Evolutionary conservation across 257 asterid species (phyloP).

Genomic region (Marsdenia floribunda): DNA sequence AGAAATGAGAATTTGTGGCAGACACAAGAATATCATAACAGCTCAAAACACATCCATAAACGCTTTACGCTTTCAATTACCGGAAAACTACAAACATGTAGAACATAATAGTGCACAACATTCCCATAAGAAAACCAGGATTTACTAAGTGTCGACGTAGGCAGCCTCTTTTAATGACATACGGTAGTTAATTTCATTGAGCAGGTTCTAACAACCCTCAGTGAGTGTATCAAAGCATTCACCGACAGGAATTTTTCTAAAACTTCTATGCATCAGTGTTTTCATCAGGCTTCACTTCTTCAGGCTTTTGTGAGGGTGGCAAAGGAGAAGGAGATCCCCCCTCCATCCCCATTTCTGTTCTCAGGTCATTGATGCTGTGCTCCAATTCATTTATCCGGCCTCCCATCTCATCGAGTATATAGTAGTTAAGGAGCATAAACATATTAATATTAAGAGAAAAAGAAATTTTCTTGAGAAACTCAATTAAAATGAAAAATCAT

Average conservation of each 20-base stretch:
- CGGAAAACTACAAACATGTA: background rate
- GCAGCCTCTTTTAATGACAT: background rate
- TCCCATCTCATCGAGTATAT: conserved; percentile 22
- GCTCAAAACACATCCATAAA: background rate
- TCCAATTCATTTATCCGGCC: conserved; percentile 17
- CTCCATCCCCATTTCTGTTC: conserved; percentile 19
- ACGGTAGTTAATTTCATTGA: background rate
- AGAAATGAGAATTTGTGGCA: no score
- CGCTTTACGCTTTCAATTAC: background rate
- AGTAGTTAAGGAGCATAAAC: conserved; percentile 15
- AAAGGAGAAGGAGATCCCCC: conserved; percentile 18
- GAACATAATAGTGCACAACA: background rate
- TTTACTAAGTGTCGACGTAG: background rate
- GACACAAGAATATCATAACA: background rate
- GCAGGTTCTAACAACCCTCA: background rate
- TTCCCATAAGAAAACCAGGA: background rate
- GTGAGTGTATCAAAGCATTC: background rate
- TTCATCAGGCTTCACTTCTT: conserved; percentile 11
- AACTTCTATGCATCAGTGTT: conserved; percentile 4
- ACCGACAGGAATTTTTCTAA: background rate
- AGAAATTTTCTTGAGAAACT: background rate
- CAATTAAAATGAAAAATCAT: background rate
- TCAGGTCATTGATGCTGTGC: conserved; percentile 22
- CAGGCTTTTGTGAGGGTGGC: conserved; percentile 7
- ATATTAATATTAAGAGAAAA: background rate